Evolutionary conservation across 75 land plant species (phyloP).

Genomic region (Picea sitchensis): DNA sequence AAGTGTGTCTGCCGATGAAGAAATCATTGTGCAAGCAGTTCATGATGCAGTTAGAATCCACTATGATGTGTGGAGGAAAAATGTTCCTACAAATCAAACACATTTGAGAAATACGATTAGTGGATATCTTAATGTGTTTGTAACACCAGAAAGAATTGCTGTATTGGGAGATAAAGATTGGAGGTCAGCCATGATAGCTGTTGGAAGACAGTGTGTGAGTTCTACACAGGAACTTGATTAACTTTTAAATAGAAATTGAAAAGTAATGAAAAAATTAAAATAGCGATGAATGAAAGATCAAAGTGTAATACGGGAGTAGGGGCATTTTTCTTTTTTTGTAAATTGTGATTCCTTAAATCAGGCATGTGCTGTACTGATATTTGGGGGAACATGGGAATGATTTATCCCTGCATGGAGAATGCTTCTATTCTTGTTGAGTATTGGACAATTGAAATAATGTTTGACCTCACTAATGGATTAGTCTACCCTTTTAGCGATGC

Average conservation of each 20-base stretch:
- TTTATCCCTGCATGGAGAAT: no score
- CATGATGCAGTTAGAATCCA: slow-evolving; percentile 66
- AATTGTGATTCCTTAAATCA: background rate
- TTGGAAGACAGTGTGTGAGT: slow-evolving; percentile 16
- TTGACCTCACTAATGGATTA: no score
- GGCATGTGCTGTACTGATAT: background rate
- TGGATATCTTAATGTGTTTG: slow-evolving; percentile 17
- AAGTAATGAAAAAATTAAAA: background rate
- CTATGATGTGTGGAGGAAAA: slow-evolving; percentile 34
- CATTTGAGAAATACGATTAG: background rate
- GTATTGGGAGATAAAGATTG: slow-evolving; percentile 65
- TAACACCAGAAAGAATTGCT: slow-evolving; percentile 81
- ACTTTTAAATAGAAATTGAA: background rate
- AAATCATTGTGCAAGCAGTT: slow-evolving; percentile 46
- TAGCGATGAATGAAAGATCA: background rate
- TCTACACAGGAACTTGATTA: background rate
- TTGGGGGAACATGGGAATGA: background rate
- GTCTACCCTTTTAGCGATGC: no score
- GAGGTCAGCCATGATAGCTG: slow-evolving; percentile 45
- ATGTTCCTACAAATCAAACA: background rate
- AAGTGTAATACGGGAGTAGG: background rate
- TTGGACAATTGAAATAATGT: no score
- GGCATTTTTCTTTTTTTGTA: background rate
- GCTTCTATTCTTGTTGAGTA: no score
- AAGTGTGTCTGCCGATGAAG: slow-evolving; percentile 31